Base-by-base conservation (phyloP, 2,329 filamentous ascomycete genomes). In the Aspergillus flavus region DNA sequence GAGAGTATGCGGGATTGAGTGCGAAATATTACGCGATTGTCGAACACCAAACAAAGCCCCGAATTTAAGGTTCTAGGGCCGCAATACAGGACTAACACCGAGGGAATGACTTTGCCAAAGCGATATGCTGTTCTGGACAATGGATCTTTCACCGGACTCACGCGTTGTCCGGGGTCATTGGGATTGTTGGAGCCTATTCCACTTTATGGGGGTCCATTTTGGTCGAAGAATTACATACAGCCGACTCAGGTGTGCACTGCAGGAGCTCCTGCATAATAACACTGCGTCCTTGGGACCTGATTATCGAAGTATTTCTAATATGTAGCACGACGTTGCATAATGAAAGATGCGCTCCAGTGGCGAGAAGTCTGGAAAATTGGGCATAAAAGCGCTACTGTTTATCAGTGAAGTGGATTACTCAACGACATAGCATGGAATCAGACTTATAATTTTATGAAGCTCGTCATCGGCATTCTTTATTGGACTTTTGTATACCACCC, bases 401-500 rank as follows among this genome's bases (percentile, higher is more conserved):
- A 12, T 7, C 21, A 28, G 14, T 50, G 26, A 10, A 30, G 16
- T 50, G 23, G 23, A 30, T 11, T 30, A 30, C 7, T 46, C 5
- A 46, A 16, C 12, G 5, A 30, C 16, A 52, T 52, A 34, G 19
- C 19, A 32, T 52, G 48, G 11, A 34, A 34, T 14, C 16, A 34
- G 48, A 34, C 11, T n/a, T 16, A 52, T 32, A 12, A 6, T 12
- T 34, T 19, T 34, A 21, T 52, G 28, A 12, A 21, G 21, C 7
- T 32, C 7, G 26, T 41, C 19, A 50, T 39, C 26, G 28, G n/a
- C 16, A 19, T 61, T 36, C 30, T 46, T 28, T 39, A 46, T 54
- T 26, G 12, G 58, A 57, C 36, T 58, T 61, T 61, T 34, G 16
- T 52, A 43, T 32, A 57, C 53, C 34, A 48, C 21, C 46, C 36